Evolutionary conservation across 257 asterid species (phyloP).

Genomic region (Ajuga chamaepitys): DNA sequence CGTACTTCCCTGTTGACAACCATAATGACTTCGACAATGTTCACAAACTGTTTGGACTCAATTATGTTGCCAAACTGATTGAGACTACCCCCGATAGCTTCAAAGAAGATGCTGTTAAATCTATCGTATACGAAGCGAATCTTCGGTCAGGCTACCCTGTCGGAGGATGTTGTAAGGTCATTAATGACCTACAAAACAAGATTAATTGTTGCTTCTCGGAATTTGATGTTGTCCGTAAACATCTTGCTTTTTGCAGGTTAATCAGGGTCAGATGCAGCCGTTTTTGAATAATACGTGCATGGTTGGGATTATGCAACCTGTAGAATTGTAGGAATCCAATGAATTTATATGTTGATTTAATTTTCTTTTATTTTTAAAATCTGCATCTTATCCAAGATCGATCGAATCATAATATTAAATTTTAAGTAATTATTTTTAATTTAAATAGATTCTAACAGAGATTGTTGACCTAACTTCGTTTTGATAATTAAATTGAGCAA

Average conservation of each 20-base stretch:
- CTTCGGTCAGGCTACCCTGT: conserved; percentile 26
- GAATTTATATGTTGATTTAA: no score
- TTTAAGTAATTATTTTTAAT: no score
- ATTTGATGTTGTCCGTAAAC: not conserved
- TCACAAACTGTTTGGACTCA: conserved; percentile 34
- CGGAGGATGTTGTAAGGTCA: conserved; percentile 26
- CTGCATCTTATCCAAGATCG: no score
- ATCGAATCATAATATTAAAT: no score
- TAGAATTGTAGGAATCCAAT: no score
- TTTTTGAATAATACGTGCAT: no score
- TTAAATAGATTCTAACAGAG: no score
- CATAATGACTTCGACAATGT: conserved; percentile 27
- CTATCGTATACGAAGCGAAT: conserved; percentile 27
- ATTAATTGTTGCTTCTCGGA: not conserved
- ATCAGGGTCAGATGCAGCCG: no score
- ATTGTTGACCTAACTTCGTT: no score
- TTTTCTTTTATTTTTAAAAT: no score
- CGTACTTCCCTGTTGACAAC: conserved; percentile 40
- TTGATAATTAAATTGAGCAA: no score
- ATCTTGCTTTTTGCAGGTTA: not conserved
- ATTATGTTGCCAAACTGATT: conserved; percentile 19
- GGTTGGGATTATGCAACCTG: no score
- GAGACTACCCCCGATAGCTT: not conserved
- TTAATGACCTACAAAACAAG: not conserved
- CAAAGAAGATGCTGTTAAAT: conserved; percentile 9